Conservation (phyloP, 345 rosid species). For the Fremontodendron californicum region DNA sequence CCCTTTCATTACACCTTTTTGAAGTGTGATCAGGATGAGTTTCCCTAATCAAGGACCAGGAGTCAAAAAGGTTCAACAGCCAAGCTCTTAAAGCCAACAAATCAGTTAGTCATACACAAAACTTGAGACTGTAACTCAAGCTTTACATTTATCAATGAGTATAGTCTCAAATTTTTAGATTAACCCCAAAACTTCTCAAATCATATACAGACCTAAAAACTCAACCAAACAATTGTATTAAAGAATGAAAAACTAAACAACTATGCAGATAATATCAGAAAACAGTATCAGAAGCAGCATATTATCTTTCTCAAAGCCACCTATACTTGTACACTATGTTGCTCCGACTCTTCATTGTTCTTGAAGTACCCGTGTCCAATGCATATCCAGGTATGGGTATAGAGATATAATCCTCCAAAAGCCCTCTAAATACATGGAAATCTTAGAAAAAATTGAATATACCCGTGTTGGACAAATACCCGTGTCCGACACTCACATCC, state of each 20-base stretch:
- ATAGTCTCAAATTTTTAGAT: too few relatives aligned
- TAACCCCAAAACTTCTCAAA: neutral
- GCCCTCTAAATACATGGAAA: too few relatives aligned
- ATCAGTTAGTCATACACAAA: neutral
- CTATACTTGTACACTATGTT: too few relatives aligned
- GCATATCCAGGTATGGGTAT: too few relatives aligned
- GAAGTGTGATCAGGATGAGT: neutral
- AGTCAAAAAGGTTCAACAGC: neutral
- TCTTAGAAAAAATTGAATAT: too few relatives aligned
- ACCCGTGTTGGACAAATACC: too few relatives aligned
- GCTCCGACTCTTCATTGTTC: too few relatives aligned
- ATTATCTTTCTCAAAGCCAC: conserved; percentile 13
- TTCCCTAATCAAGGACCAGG: neutral
- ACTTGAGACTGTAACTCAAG: neutral
- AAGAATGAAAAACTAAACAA: conserved; percentile 3
- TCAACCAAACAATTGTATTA: conserved; percentile 8
- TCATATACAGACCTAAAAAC: conserved; percentile 13
- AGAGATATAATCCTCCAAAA: too few relatives aligned
- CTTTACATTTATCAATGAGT: neutral
- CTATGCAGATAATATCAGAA: neutral
- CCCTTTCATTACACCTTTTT: neutral
- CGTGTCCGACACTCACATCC: too few relatives aligned
- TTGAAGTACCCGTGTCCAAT: too few relatives aligned
- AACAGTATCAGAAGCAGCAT: conserved; percentile 6
- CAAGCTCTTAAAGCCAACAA: neutral